Evolutionary conservation across 176 grass and related monocot species (phyloP), one percentile per base, ranked within the genome.

Genomic region (Bonia amplexicaulis): DNA sequence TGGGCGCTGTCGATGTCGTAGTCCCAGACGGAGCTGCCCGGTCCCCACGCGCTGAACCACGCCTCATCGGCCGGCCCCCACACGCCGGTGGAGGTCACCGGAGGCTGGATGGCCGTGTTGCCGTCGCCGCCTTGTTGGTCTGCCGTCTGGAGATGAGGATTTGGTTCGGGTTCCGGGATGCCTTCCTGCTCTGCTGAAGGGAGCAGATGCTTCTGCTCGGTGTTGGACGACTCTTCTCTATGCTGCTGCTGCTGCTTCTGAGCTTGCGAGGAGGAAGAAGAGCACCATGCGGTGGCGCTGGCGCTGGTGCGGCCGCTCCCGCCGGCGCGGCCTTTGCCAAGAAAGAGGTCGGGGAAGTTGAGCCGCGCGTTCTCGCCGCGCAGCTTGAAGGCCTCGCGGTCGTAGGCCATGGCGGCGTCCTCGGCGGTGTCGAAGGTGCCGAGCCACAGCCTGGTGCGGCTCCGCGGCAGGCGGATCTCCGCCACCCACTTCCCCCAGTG

Each of bases 401-500:
- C 96, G 75, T 96, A 99, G 9, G 96, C 96, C 87, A 99, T 92
- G 86, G 96, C 93, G 7, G 96, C 96, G 76, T 99, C 96, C 89
- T 99, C 93, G 31, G 96, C 96, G 39, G 91, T 99, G 90, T 99
- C 91, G 83, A 99, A 99, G 46, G 96, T 99, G 72, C 96, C 96
- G 46, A 99, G 96, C 93, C 96, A 99, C 12, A 95, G 91, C 9
- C 96, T 81, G 14, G 90, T 94, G 75, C 96, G 96, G 90, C 96
- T 91, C 12, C 87, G 90, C 16, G 96, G 96, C 44, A 99, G 86
- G 78, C 96, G 96, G 66, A 99, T 99, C 91, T 99, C 93, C 46
- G 96, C 93, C 69, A 99, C 96, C 96, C 96, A 99, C 81, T 96
- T 99, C 14, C 96, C 96, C 96, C 96, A 99, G 90, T 99, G 96